Evolutionary conservation across 345 rosid genomes (phyloP).

Genomic region (Citrus mangshanensis): DNA sequence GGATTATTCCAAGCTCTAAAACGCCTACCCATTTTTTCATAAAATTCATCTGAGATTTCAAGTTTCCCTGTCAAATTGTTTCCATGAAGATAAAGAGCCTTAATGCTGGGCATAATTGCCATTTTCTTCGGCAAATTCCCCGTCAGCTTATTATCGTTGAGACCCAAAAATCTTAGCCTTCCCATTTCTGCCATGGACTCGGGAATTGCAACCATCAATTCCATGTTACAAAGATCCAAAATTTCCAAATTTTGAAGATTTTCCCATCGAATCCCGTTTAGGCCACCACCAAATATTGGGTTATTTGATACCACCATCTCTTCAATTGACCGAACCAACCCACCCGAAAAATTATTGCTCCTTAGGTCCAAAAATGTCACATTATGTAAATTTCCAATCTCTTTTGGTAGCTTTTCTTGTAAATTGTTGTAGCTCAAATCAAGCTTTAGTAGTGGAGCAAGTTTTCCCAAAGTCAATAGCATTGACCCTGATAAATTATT

Average conservation of each 20-base stretch:
- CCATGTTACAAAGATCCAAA: conserved; percentile 27
- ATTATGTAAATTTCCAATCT: conserved; percentile 21
- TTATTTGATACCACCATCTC: conserved; percentile 34
- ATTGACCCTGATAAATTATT: conserved; percentile 32
- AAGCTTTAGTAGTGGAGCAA: conserved; percentile 36
- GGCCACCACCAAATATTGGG: conserved; percentile 26
- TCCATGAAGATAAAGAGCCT: too few species aligned
- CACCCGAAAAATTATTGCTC: conserved; percentile 32
- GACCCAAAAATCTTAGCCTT: too few species aligned
- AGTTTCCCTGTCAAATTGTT: too few species aligned
- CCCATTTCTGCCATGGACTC: conserved; percentile 12
- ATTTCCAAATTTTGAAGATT: conserved; percentile 25
- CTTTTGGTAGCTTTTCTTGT: conserved; percentile 22
- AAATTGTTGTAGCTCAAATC: conserved; percentile 35
- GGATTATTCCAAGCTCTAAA: too few species aligned
- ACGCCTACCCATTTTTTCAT: too few species aligned
- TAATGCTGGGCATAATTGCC: too few species aligned
- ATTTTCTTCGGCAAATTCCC: too few species aligned
- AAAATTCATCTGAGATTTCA: too few species aligned
- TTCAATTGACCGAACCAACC: conserved; percentile 16
- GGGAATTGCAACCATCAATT: conserved; percentile 29
- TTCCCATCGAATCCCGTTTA: conserved; percentile 26
- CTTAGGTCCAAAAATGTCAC: conserved; percentile 35
- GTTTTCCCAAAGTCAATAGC: conserved; percentile 25
- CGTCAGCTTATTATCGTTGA: too few species aligned